Evolutionary conservation across 176 grass and related monocot genomes (phyloP).

Genomic region (Avena insularis): DNA sequence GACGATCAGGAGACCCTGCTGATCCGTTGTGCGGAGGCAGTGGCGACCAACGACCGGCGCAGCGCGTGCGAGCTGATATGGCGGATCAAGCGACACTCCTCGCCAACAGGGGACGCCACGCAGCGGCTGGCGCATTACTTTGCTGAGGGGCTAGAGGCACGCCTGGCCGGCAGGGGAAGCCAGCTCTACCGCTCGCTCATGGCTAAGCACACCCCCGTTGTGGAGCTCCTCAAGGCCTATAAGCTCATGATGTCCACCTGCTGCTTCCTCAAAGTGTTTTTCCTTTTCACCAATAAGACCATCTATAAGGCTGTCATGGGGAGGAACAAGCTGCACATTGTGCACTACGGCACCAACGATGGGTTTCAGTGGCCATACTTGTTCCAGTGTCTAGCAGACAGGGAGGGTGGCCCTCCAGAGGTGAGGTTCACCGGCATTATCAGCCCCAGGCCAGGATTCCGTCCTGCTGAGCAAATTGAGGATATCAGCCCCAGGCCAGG

Average conservation of each 20-base stretch:
- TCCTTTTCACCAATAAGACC: slow-evolving; percentile 46
- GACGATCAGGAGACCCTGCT: slow-evolving; percentile 54
- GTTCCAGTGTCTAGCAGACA: slow-evolving; percentile 20
- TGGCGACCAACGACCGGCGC: slow-evolving; percentile 46
- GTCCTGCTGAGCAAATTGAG: slow-evolving; percentile 28
- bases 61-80: slow-evolving; percentile 43
- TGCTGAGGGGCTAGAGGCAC: slow-evolving; percentile 54
- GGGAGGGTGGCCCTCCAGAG: slow-evolving; percentile 40
- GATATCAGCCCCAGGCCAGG: slow-evolving; percentile 41
- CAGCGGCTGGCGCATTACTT: slow-evolving; percentile 66
- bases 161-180: slow-evolving; percentile 51
- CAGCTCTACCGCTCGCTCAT: slow-evolving; percentile 48
- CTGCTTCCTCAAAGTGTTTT: slow-evolving; percentile 42
- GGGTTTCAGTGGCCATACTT: slow-evolving; percentile 62
- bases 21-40: slow-evolving; percentile 59
- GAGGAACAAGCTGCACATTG: slow-evolving; percentile 53
- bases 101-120: slow-evolving; percentile 44
- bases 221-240: slow-evolving; percentile 51
- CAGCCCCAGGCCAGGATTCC: slow-evolving; percentile 47
- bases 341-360: slow-evolving; percentile 43
- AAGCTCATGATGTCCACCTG: slow-evolving; percentile 51
- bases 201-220: slow-evolving; percentile 32
- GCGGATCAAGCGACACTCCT: slow-evolving; percentile 46
- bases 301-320: slow-evolving; percentile 39
- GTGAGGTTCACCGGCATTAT: slow-evolving; percentile 54